A percentile compares a stretch with the other conserved stretches of the same genome.
These are phyloP conservation scores for Nasturtium officinale DNA, from an alignment of 345 rosid species.

Conservation along the genomic window DNA sequence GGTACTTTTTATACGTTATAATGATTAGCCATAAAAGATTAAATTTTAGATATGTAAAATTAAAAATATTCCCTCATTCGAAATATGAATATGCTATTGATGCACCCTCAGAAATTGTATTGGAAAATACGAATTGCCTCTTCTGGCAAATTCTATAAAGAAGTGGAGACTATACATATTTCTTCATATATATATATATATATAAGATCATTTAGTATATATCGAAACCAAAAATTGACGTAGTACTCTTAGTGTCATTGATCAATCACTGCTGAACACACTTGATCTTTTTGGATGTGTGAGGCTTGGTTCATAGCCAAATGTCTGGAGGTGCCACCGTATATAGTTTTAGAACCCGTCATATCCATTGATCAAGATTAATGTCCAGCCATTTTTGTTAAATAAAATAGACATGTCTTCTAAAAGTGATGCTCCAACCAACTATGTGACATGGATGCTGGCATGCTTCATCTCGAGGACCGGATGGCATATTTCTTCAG, in stretches of 20 bases:
- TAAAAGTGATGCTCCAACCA: background rate
- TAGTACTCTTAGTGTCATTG: background rate
- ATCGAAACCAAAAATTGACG: background rate
- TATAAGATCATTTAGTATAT: background rate
- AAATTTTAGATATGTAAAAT: too few relatives aligned
- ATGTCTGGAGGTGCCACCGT: background rate
- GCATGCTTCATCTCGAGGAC: background rate
- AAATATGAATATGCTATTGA: background rate
- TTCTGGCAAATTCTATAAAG: too few relatives aligned
- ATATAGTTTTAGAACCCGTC: background rate
- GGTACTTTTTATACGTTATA: background rate
- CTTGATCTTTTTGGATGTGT: background rate
- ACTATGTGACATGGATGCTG: background rate
- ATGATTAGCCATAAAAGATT: too few relatives aligned
- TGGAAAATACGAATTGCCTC: too few relatives aligned
- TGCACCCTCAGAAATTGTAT: too few relatives aligned
- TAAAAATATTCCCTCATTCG: background rate
- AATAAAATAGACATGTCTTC: background rate
- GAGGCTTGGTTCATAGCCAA: background rate
- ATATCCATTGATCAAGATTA: background rate
- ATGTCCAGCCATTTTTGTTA: background rate
- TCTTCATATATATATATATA: too few relatives aligned
- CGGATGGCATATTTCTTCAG: background rate
- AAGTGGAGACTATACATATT: background rate
- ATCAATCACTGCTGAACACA: background rate